Conservation (phyloP, 805 yeast species). For the Yamadazyma endophytica region DNA sequence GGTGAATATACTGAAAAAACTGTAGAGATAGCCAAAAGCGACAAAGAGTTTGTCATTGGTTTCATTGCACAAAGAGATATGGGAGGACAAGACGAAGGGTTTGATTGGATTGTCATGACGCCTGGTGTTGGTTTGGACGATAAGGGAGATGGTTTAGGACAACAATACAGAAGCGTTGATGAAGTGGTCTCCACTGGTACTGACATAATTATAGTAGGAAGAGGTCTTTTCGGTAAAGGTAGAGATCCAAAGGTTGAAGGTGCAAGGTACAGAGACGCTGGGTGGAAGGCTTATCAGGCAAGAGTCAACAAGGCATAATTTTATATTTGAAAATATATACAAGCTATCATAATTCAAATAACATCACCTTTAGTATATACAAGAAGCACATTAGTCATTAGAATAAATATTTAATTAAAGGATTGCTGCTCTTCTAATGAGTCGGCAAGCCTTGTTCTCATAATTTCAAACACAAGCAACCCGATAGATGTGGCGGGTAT, state of each 20-base stretch:
- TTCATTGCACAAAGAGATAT: slow-evolving; percentile 90
- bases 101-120: slow-evolving; percentile 95
- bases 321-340: too few species aligned
- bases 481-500: slow-evolving; percentile 91
- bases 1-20: slow-evolving; percentile 89
- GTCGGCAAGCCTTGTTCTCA: slow-evolving; percentile 48
- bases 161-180: slow-evolving; percentile 90
- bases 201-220: slow-evolving; percentile 95
- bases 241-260: slow-evolving; percentile 89
- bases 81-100: slow-evolving; percentile 79
- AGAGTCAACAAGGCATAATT: too few species aligned
- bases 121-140: slow-evolving; percentile 99
- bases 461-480: slow-evolving; percentile 74
- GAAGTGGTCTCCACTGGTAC: slow-evolving; percentile 84
- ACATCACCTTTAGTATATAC: too few species aligned
- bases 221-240: slow-evolving; percentile 93
- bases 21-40: slow-evolving; percentile 83
- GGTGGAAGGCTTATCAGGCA: slow-evolving; percentile 85
- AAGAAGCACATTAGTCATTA: too few species aligned
- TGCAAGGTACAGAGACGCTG: slow-evolving; percentile 83
- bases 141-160: slow-evolving; percentile 93
- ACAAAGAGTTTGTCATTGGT: slow-evolving; percentile 89
- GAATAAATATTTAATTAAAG: slow-evolving; percentile 3
- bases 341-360: too few species aligned
- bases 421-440: slow-evolving; percentile 19